Evolutionary conservation across 2,329 filamentous ascomycete genomes (phyloP), one percentile per base, ranked within the genome.

Genomic region (Rugonectria rugulosa): DNA sequence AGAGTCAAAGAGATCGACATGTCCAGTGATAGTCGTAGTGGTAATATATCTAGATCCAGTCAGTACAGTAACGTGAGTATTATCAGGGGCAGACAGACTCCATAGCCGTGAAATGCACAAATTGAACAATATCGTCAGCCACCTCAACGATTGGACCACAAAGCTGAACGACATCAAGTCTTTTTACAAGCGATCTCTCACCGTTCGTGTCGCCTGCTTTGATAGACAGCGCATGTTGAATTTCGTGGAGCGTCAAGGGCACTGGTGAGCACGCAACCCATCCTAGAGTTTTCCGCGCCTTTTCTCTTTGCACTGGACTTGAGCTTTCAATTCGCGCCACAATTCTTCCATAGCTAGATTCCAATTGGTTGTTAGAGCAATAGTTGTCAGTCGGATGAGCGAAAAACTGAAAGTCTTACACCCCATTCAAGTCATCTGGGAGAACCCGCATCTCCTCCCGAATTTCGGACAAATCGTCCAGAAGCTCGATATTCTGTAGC

Each of bases 111-210:
- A 60, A 60, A 19, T 60, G 57, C 31, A 60, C 57, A 31, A 58
- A 58, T 14, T 60, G 55, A 3, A 55, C n/a, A 5, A 44, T 14
- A 3, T 52, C 57, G 4, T 55, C 42, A 2, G 52, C 47, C 0
- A 55, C 50, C n/a, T 60, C 57, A 8, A 60, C 46, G 5, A 60
- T 55, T 3, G 57, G 50, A 1, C 57, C 55, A 21, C 57, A 60
- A 1, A 41, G 19, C 4, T 43, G 21, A 3, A 54, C 27, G 3
- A 60, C 42, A n/a, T 40, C 43, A 14, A 51, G 17, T 20, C 26
- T 38, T 0, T 21, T 26, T 4, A 51, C 4, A 8, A 49, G 29
- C 5, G 17, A 20, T 3, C 17, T 14, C 5, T 12, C 5, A 14
- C 23, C 29, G 2, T 45, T 19, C 2, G 20, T 12, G 8, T 12